phyloP scores from a whole-genome alignment of 768 basidiomycete genomes.

The Leccinum fibrillosum region DNA sequence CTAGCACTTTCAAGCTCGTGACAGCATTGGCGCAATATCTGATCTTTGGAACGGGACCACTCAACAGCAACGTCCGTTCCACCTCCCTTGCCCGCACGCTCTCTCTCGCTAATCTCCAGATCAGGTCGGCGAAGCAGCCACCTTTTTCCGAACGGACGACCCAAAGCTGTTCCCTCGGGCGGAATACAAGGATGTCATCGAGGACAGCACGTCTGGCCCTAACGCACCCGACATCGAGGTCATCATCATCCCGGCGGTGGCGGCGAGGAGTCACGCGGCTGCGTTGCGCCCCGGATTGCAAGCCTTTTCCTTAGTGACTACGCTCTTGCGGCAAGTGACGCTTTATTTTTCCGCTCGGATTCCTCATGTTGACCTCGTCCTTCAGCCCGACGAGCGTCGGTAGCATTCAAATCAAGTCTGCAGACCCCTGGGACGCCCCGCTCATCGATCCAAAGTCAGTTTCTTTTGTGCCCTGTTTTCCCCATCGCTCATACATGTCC shows the following conservation, averaged over 20 bases:
- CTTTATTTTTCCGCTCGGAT: neutral
- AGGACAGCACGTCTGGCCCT: conserved; percentile 30
- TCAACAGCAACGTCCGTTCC: conserved; percentile 50
- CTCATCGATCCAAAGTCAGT: conserved; percentile 44
- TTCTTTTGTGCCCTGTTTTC: neutral
- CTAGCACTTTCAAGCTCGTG: conserved; percentile 25
- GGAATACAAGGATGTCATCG: conserved; percentile 25
- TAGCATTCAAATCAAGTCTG: conserved; percentile 38
- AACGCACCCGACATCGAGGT: conserved; percentile 31
- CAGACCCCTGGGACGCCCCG: conserved; percentile 39
- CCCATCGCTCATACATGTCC: neutral
- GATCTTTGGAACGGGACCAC: conserved; percentile 44
- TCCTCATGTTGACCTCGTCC: neutral
- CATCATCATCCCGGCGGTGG: conserved; percentile 12
- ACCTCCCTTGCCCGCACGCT: neutral
- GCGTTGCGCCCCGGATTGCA: conserved; percentile 3
- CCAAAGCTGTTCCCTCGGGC: conserved; percentile 28
- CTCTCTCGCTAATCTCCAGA: neutral
- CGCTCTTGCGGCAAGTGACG: conserved; percentile 25
- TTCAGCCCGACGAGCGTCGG: conserved; percentile 45
- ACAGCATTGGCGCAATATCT: conserved; percentile 40
- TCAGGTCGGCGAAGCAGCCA: conserved; percentile 27
- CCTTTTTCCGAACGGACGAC: conserved; percentile 34
- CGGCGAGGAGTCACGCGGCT: neutral
- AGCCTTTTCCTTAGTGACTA: conserved; percentile 17